Conservation (phyloP, 345 rosid genomes). For the Lumnitzera littorea region DNA sequence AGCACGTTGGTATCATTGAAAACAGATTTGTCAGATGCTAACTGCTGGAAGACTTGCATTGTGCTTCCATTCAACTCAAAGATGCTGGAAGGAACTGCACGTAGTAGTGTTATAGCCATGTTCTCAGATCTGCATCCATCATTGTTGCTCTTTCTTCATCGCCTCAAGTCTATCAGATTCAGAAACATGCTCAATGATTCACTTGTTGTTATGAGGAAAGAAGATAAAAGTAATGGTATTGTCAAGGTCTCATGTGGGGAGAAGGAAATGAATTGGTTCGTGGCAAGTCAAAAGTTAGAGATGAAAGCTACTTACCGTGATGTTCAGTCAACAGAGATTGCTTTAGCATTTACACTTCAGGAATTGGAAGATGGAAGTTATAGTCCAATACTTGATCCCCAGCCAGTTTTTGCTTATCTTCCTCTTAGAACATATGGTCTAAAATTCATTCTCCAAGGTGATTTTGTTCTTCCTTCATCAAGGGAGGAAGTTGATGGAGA, state of each 20-base stretch:
- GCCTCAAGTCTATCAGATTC: slow-evolving; percentile 63
- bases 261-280: slow-evolving; percentile 81
- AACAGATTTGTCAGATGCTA: slow-evolving; percentile 20
- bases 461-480: slow-evolving; percentile 94
- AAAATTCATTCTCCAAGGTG: slow-evolving; percentile 92
- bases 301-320: slow-evolving; percentile 42
- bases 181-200: slow-evolving; percentile 61
- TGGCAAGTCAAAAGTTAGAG: slow-evolving; percentile 64
- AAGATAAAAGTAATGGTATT: slow-evolving; percentile 56
- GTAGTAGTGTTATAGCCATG: slow-evolving; percentile 46
- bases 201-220: slow-evolving; percentile 64
- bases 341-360: slow-evolving; percentile 77
- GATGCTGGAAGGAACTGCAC: slow-evolving; percentile 46
- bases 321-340: slow-evolving; percentile 68
- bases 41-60: slow-evolving; percentile 81
- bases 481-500: slow-evolving; percentile 94
- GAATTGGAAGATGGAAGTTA: slow-evolving; percentile 52
- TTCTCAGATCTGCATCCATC: slow-evolving; percentile 92
- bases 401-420: slow-evolving; percentile 92
- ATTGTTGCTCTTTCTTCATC: slow-evolving; percentile 85
- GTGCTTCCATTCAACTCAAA: slow-evolving; percentile 73
- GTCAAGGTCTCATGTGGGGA: slow-evolving; percentile 68
- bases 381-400: slow-evolving; percentile 48
- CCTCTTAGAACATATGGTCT: slow-evolving; percentile 91
- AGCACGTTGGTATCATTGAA: slow-evolving; percentile 31